Evolutionary conservation across 2,329 filamentous ascomycete genomes (phyloP).

Genomic region (Ceratocystis cubensis): DNA sequence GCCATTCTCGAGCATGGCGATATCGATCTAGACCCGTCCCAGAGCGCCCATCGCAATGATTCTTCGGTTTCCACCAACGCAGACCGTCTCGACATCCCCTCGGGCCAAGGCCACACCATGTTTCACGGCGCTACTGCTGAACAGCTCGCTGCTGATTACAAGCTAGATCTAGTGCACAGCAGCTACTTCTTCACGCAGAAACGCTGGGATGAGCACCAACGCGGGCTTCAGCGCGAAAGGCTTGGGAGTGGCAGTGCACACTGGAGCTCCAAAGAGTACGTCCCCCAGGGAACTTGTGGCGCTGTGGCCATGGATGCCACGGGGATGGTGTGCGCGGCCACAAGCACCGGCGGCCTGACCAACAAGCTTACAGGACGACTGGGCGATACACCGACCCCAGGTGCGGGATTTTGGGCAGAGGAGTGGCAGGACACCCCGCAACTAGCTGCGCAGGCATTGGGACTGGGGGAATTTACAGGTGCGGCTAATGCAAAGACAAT

Average conservation of each 20-base stretch:
- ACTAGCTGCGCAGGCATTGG: conserved; percentile 22
- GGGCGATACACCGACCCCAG: conserved; percentile 73
- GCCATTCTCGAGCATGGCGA: conserved; percentile 59
- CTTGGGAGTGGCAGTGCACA: conserved; percentile 31
- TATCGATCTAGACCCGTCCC: conserved; percentile 37
- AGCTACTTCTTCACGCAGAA: conserved; percentile 67
- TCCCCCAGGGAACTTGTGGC: conserved; percentile 75
- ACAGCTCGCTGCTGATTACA: conserved; percentile 52
- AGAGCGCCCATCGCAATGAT: conserved; percentile 23
- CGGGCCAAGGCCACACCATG: conserved; percentile 57
- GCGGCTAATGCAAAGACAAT: conserved; percentile 23
- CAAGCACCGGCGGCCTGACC: conserved; percentile 64
- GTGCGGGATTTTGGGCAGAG: conserved; percentile 84
- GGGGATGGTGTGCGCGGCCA: conserved; percentile 58
- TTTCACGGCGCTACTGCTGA: conserved; percentile 58
- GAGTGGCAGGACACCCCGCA: conserved; percentile 51
- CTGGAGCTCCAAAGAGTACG: conserved; percentile 51
- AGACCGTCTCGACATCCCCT: conserved; percentile 34
- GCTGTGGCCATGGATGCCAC: conserved; percentile 68
- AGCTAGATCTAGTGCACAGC: conserved; percentile 54
- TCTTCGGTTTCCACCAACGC: not conserved
- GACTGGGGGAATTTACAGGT: conserved; percentile 25
- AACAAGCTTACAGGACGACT: conserved; percentile 80
- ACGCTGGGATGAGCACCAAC: conserved; percentile 65
- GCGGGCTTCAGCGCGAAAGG: conserved; percentile 42